Evolutionary conservation across 371 early-diverging fungal genomes (phyloP), one percentile per base, ranked within the genome.

Genomic region (Mortierella sp.): DNA sequence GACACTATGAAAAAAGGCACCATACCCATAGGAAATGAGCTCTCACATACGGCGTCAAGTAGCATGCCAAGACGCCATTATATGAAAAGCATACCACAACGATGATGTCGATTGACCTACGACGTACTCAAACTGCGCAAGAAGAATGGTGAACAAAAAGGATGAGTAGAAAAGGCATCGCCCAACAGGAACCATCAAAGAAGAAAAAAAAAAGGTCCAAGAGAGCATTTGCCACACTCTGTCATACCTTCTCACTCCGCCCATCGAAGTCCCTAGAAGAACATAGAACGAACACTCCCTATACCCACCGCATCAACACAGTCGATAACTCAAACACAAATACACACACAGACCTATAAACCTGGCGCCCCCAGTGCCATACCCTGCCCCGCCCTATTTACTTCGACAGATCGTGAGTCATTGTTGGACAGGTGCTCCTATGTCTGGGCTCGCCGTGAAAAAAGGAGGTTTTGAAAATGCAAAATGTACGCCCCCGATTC

Each of bases 321-420:
- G 48, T 46, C 12, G 12, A 46, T 46, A 46, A 14, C 48, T 46
- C 48, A 46, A 46, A 46, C 14, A 46, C 16, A 46, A 14, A 46
- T 46, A 18, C 51, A 21, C 51, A 51, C 16, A 51, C 60, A 16
- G 35, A 27, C 29, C 63, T 38, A 18, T 6, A 38, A 35, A 16
- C 65, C 65, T 41, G 65, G 65, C 41, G 65, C 65, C 65, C 24
- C 56, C 56, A n/a, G 14, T 46, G 48, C 48, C 48, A 12, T 46
- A 51, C 51, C 51, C 51, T 51, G 21, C 21, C 21, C 51, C 51
- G 54, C 41, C 65, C 56, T n/a, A 1, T 10, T 7, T 38, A 3
- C 38, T 65, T 38, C 38, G 65, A 65, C 24, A 65, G 65, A 38
- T 65, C 38, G 38, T 65, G 65, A 65, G 38, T 65, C 65, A 65